These are phyloP conservation scores for Rhodosporidiobolus sp. DNA, from an alignment of 768 basidiomycete genomes.

Conservation along the genomic window DNA sequence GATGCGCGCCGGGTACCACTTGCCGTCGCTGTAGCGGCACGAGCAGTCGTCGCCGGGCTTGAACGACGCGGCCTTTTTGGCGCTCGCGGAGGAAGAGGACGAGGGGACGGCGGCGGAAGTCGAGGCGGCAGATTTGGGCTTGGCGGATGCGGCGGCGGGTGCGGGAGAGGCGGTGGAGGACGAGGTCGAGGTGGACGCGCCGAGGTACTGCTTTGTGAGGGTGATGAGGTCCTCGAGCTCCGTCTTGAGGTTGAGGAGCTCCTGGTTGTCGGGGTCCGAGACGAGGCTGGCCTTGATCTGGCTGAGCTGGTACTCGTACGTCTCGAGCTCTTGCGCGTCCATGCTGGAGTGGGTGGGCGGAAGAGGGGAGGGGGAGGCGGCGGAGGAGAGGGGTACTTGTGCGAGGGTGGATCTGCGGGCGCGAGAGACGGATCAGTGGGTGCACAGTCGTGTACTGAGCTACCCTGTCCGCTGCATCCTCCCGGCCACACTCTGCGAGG, in stretches of 20 bases:
- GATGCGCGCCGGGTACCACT: slow-evolving; percentile 86
- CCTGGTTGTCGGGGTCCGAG: slow-evolving; percentile 68
- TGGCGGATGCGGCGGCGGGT: slow-evolving; percentile 48
- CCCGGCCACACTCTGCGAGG: too few relatives aligned
- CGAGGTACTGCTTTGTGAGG: slow-evolving; percentile 60
- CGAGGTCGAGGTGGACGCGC: slow-evolving; percentile 53
- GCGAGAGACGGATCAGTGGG: too few relatives aligned
- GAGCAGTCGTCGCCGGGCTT: slow-evolving; percentile 79
- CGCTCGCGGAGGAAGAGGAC: not conserved
- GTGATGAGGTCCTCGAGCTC: slow-evolving; percentile 80
- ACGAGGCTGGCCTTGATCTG: slow-evolving; percentile 78
- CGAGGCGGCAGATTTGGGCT: slow-evolving; percentile 36
- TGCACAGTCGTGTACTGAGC: too few relatives aligned
- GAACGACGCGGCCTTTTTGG: slow-evolving; percentile 50
- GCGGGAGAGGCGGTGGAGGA: slow-evolving; percentile 52
- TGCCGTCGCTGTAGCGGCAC: slow-evolving; percentile 77
- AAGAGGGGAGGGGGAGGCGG: too few relatives aligned
- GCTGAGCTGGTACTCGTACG: slow-evolving; percentile 59
- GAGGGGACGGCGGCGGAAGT: slow-evolving; percentile 9
- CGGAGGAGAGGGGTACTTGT: too few relatives aligned
- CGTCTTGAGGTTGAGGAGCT: slow-evolving; percentile 67
- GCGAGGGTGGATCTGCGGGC: too few relatives aligned
- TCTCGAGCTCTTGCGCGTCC: slow-evolving; percentile 75
- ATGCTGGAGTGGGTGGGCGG: slow-evolving; percentile 40
- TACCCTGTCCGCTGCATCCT: too few relatives aligned